phyloP scores from a whole-genome alignment of 495 filamentous ascomycete species.

The Patellaria atrata region DNA sequence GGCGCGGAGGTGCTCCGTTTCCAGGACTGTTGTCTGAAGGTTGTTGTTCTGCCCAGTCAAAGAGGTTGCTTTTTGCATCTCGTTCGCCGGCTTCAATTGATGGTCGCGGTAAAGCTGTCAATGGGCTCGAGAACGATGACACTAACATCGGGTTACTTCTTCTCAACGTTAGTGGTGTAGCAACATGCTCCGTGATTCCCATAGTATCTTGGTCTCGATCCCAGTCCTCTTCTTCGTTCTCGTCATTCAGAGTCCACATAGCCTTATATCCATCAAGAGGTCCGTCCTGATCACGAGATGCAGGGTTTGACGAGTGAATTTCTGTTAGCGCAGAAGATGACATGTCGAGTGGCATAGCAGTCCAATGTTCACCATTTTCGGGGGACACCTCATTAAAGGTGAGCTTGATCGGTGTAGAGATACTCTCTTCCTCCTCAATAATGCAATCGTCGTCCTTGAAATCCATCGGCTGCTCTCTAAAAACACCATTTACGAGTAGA shows the following conservation, averaged over 20 bases:
- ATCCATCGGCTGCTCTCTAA: constrained; percentile 25
- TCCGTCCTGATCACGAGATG: neutral
- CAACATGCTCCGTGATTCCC: constrained; percentile 9
- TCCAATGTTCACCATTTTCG: too few species aligned
- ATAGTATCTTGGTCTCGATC: constrained; percentile 6
- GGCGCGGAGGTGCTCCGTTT: constrained; percentile 47
- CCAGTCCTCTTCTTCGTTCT: constrained; percentile 16
- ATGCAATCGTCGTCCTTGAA: constrained; percentile 35
- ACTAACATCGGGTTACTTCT: constrained; percentile 15
- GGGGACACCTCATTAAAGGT: too few species aligned
- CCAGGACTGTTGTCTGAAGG: constrained; percentile 36
- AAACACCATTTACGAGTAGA: constrained; percentile 32
- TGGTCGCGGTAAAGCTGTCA: constrained; percentile 12
- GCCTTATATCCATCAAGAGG: constrained; percentile 20
- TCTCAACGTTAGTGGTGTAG: constrained; percentile 15
- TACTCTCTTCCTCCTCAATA: constrained; percentile 50
- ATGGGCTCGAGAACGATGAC: constrained; percentile 13
- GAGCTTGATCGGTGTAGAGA: constrained; percentile 37
- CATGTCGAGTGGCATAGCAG: too few species aligned
- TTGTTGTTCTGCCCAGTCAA: constrained; percentile 74
- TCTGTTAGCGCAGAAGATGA: too few species aligned
- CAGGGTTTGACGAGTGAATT: too few species aligned
- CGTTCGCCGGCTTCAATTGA: constrained; percentile 15
- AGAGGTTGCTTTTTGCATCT: constrained; percentile 44
- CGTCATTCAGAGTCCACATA: constrained; percentile 23